These are phyloP conservation scores for Lathyrus oleraceus DNA, from an alignment of 306 rosid species.

Conservation along the genomic window DNA sequence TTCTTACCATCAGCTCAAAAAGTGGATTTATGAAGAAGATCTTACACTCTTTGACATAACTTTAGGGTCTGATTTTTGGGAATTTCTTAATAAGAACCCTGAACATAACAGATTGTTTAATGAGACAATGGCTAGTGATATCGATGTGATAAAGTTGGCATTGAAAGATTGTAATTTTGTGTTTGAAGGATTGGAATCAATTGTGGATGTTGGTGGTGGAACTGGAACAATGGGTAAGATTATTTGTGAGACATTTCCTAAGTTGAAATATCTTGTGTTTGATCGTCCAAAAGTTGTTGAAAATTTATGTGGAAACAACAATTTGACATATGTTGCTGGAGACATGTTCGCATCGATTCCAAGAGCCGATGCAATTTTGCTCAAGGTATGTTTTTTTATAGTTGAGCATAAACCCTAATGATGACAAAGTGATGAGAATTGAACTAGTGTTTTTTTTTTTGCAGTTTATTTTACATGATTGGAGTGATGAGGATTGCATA, in stretches of 20 bases:
- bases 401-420: too few species aligned
- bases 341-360: constrained; percentile 2
- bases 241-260: background rate
- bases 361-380: background rate
- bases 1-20: background rate
- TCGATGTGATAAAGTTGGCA: background rate
- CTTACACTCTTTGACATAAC: background rate
- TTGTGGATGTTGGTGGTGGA: constrained; percentile 12
- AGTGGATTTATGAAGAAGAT: constrained; percentile 7
- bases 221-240: background rate
- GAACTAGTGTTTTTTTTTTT: too few species aligned
- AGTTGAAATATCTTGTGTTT: constrained; percentile 1
- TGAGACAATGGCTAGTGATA: constrained; percentile 13
- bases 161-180: background rate
- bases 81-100: background rate
- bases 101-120: background rate
- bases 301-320: background rate
- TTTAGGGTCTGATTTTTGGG: background rate
- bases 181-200: background rate
- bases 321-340: constrained; percentile 19
- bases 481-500: constrained; percentile 42
- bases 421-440: too few species aligned
- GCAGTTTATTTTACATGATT: constrained; percentile 37
- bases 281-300: background rate
- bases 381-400: background rate